Percentiles rank a stretch among this genome's conserved stretches.
Conservation (phyloP, 2,329 filamentous ascomycete genomes). For the Botrytis paeoniae region DNA sequence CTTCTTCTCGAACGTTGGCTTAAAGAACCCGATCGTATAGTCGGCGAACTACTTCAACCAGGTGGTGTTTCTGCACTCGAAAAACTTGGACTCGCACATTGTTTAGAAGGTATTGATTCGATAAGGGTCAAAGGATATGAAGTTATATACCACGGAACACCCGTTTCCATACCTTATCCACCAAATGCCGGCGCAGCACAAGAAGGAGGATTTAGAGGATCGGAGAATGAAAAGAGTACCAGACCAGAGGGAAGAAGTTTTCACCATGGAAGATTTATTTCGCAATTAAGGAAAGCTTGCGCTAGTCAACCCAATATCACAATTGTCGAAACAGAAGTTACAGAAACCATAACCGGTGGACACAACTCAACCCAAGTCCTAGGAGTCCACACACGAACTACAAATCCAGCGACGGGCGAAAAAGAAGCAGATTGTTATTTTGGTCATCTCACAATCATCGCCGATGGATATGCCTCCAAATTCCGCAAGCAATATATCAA, state of each 20-base stretch:
- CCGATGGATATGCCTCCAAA: slow-evolving; percentile 88
- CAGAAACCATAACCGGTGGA: slow-evolving; percentile 68
- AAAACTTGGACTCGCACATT: slow-evolving; percentile 75
- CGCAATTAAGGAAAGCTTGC: slow-evolving; percentile 73
- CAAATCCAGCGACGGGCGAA: slow-evolving; percentile 51
- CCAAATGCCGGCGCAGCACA: slow-evolving; percentile 46
- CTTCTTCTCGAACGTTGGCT: slow-evolving; percentile 84
- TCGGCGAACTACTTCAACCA: slow-evolving; percentile 91
- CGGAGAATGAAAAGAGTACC: slow-evolving; percentile 38
- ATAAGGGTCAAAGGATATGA: slow-evolving; percentile 82
- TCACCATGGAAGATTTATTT: slow-evolving; percentile 93
- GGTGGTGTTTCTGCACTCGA: slow-evolving; percentile 80
- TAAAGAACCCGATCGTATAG: slow-evolving; percentile 91
- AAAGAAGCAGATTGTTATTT: slow-evolving; percentile 78
- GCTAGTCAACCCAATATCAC: slow-evolving; percentile 77
- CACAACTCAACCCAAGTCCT: slow-evolving; percentile 64
- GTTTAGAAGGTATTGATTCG: slow-evolving; percentile 85
- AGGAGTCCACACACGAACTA: slow-evolving; percentile 74
- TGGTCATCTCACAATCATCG: slow-evolving; percentile 80
- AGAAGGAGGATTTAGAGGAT: slow-evolving; percentile 24
- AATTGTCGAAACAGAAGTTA: slow-evolving; percentile 85
- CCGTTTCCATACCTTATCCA: slow-evolving; percentile 78
- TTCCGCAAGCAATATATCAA: slow-evolving; percentile 79
- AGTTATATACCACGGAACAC: slow-evolving; percentile 74
- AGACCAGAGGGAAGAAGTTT: slow-evolving; percentile 74